These are phyloP conservation scores for Backusella australiensis DNA, from an alignment of 192 early-diverging fungal species.

Conservation along the genomic window DNA sequence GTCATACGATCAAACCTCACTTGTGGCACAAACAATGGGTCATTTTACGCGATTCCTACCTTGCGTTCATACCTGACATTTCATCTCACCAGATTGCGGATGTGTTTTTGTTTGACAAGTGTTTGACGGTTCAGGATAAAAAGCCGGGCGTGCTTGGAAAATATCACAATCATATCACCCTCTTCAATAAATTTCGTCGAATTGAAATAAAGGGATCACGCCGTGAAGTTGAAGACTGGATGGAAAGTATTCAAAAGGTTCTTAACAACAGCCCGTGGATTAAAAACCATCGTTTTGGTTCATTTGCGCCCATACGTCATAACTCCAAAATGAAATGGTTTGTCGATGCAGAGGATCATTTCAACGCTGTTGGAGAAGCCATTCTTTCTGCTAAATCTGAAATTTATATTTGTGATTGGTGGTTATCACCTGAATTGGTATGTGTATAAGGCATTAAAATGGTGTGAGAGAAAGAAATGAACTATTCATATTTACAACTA, in stretches of 20 bases:
- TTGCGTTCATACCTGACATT: conserved; percentile 42
- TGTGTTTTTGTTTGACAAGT: conserved; percentile 52
- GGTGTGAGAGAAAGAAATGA: background rate
- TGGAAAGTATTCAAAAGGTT: conserved; percentile 56
- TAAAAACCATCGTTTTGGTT: conserved; percentile 59
- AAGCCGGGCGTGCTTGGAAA: conserved; percentile 39
- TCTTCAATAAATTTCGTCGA: conserved; percentile 54
- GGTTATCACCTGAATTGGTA: conserved; percentile 77
- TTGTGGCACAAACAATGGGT: conserved; percentile 70
- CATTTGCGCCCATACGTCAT: conserved; percentile 71
- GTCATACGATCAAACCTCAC: conserved; percentile 16
- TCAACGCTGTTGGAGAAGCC: conserved; percentile 67
- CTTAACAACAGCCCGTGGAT: conserved; percentile 60
- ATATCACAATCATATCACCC: conserved; percentile 48
- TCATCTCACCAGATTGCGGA: conserved; percentile 35
- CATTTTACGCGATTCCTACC: conserved; percentile 63
- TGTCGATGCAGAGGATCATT: conserved; percentile 73
- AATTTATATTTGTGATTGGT: conserved; percentile 81
- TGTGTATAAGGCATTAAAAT: background rate
- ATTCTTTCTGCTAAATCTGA: conserved; percentile 63
- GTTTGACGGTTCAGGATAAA: conserved; percentile 29
- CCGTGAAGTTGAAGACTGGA: conserved; percentile 61
- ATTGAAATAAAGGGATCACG: conserved; percentile 68
- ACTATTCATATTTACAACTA: background rate
- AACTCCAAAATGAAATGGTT: conserved; percentile 64